These are phyloP conservation scores for Akanthomyces dipterigenus DNA, from an alignment of 2,329 filamentous ascomycete genomes.

Conservation along the genomic window DNA sequence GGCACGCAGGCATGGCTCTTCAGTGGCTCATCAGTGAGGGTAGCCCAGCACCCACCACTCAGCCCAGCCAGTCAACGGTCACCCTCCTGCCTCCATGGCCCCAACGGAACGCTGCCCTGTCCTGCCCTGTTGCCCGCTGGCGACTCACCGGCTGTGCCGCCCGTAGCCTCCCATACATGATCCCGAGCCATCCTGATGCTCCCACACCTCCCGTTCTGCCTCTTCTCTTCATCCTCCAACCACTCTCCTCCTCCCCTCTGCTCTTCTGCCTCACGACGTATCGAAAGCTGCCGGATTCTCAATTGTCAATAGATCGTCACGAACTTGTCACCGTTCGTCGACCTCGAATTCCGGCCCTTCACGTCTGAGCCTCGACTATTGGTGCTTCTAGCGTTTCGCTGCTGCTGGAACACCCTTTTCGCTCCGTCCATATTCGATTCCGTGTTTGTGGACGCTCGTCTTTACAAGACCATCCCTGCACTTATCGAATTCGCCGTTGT, in stretches of 20 bases:
- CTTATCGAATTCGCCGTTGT: slow-evolving; percentile 7
- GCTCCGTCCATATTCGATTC: neutral
- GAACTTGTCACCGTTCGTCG: slow-evolving; percentile 22
- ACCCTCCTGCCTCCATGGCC: neutral
- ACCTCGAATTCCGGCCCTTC: slow-evolving; percentile 24
- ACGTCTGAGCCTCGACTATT: slow-evolving; percentile 22
- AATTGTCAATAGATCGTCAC: slow-evolving; percentile 7
- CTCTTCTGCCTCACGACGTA: slow-evolving; percentile 23
- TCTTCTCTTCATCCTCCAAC: slow-evolving; percentile 17
- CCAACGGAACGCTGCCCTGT: neutral
- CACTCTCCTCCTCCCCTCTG: slow-evolving; percentile 16
- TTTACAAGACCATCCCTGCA: slow-evolving; percentile 15
- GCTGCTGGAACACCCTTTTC: slow-evolving; percentile 9
- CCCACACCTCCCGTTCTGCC: slow-evolving; percentile 17
- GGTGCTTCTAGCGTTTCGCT: slow-evolving; percentile 21
- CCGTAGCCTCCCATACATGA: slow-evolving; percentile 17
- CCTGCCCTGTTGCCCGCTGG: neutral
- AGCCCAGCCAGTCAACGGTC: neutral
- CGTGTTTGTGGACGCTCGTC: slow-evolving; percentile 14
- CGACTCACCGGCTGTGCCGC: slow-evolving; percentile 17
- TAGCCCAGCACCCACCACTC: neutral
- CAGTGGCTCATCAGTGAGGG: neutral
- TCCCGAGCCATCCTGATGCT: slow-evolving; percentile 17
- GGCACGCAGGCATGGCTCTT: neutral
- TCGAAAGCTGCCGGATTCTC: slow-evolving; percentile 24